Percentiles rank a stretch among this genome's conserved stretches.
Conservation (phyloP, 2,329 filamentous ascomycete genomes). For the Ophiostoma sp. region DNA sequence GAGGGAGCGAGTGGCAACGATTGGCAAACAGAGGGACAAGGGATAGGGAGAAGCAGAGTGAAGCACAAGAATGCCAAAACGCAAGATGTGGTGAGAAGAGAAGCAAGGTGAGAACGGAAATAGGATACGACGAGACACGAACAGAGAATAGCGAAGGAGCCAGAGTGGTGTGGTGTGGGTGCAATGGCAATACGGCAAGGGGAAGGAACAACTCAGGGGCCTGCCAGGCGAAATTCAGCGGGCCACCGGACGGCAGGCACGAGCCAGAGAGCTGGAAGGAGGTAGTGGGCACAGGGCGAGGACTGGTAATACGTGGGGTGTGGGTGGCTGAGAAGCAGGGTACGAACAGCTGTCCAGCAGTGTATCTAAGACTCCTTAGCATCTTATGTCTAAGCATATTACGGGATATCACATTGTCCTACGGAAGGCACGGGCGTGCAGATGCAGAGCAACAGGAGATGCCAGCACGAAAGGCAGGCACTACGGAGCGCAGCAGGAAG, state of each 20-base stretch:
- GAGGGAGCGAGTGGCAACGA: slow-evolving; percentile 55
- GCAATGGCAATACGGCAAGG: slow-evolving; percentile 9
- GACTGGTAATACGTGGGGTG: neutral
- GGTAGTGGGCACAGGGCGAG: neutral
- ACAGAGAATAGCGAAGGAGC: neutral
- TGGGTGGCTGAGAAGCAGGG: no score
- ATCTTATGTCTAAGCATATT: neutral
- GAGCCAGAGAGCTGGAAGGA: neutral
- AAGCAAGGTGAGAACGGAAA: slow-evolving; percentile 28
- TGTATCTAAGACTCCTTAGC: neutral
- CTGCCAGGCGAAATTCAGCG: neutral
- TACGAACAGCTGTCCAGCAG: neutral
- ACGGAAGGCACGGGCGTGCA: slow-evolving; percentile 8
- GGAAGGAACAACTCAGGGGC: slow-evolving; percentile 22
- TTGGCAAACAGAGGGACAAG: slow-evolving; percentile 22
- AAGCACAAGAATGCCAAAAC: no score
- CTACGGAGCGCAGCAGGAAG: neutral
- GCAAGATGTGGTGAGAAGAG: neutral
- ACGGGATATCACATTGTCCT: neutral
- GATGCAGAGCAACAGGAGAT: slow-evolving; percentile 8
- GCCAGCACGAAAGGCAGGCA: slow-evolving; percentile 3
- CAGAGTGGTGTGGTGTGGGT: slow-evolving; percentile 5
- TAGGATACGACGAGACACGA: slow-evolving; percentile 2
- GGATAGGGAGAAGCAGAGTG: neutral
- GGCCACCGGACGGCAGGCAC: neutral